A percentile compares a stretch with the other conserved stretches of the same genome.
Evolutionary conservation across 257 asterid genomes (phyloP).

Genomic region (Solanum ossicruentum): DNA sequence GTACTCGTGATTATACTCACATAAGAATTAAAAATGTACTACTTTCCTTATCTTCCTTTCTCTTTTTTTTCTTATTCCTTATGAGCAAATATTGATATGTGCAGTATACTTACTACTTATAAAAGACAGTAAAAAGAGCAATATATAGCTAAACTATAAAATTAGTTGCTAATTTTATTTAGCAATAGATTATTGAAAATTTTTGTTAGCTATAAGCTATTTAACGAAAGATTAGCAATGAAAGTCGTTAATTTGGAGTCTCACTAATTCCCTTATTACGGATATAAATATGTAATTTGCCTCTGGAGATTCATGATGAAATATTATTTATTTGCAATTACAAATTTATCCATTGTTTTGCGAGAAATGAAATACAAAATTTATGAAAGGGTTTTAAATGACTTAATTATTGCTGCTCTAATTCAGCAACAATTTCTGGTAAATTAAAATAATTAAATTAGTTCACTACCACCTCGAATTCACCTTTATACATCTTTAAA

Average conservation of each 20-base stretch:
- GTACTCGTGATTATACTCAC: too few relatives aligned
- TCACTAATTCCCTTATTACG: too few relatives aligned
- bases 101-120: too few relatives aligned
- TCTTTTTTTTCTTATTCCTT: neutral
- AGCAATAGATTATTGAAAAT: too few relatives aligned
- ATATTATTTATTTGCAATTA: too few relatives aligned
- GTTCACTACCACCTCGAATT: neutral
- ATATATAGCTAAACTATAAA: too few relatives aligned
- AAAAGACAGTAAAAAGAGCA: too few relatives aligned
- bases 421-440: neutral
- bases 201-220: neutral
- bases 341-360: neutral
- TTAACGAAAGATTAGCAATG: neutral
- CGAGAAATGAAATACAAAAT: neutral
- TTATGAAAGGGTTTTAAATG: neutral
- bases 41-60: neutral
- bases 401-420: neutral
- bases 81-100: too few relatives aligned
- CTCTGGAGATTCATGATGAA: too few relatives aligned
- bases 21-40: neutral
- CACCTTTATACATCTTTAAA: neutral
- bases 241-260: too few relatives aligned
- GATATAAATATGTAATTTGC: too few relatives aligned
- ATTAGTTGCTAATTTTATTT: too few relatives aligned
- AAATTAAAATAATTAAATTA: neutral